Base-by-base conservation (phyloP, 2,329 filamentous ascomycete genomes). In the Ilyonectria robusta region DNA sequence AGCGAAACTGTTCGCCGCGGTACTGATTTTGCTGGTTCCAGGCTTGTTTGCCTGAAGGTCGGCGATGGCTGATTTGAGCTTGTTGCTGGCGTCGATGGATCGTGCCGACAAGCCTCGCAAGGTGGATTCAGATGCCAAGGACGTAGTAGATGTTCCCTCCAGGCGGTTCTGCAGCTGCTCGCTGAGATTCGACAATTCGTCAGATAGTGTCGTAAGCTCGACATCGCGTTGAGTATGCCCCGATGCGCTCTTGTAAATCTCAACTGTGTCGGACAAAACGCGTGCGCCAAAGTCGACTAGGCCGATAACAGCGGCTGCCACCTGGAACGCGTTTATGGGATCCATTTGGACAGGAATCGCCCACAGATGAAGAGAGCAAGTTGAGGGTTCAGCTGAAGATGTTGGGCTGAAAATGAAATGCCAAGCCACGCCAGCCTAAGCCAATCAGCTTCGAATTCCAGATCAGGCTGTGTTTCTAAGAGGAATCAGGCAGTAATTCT, bases 201-300 rank as follows among this genome's bases (percentile, higher is more conserved):
- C 42, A 4, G 40, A 58, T n/a, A 58, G 42, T 11, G 55, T 47
- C 3, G 55, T 2, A 7, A 58, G 40, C 42, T 58, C 55, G 10
- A 58, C 55, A 21, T 58, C 40, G 3, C 55, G 40, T 5, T 23
- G n/a, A 10, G 40, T 58, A 21, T 21, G 26, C 0, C 55, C 40
- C 9, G 55, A 58, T 21, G 55, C 55, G 3, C 40, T 44, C 17
- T 57, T 15, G 26, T 58, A 58, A 40, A 58, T 58, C 17, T 58
- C 55, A 42, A 31, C 31, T 2, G 23, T 35, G n/a, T 35, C 26
- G 3, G 55, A 58, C 6, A 58, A 29, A 2, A 58, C 21, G 13
- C 55, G 55, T 17, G 26, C 31, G 29, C 55, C 40, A 21, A 58
- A 58, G n/a, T 58, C 55, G 26, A 58, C 26, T 10, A 58, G 29